Evolutionary conservation across 768 basidiomycete species (phyloP), one percentile per base, ranked within the genome.

Genomic region (Favolaschia claudopus): DNA sequence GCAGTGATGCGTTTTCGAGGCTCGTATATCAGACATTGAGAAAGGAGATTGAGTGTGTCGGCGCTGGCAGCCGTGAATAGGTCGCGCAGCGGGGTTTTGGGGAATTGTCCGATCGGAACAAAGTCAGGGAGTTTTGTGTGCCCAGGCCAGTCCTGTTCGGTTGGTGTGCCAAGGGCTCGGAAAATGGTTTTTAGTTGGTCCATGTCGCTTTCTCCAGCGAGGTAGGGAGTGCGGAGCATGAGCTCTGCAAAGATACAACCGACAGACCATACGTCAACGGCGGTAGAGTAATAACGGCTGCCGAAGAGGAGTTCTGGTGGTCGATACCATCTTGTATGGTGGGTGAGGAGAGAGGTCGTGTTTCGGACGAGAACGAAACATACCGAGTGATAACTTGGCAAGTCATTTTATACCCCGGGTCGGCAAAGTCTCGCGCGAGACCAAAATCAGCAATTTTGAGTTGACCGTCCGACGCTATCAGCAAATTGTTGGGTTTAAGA

Each of bases 401-500:
- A 0, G 97, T 98, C 97, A 99, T 99, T 74, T 94, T 95, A 69
- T 90, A 89, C 4, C 90, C 91, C 24, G 96, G 95, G 67, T 99
- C 97, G 15, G 92, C 93, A 73, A 91, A 96, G 77, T 99, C 97
- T 55, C 97, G 80, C 24, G 97, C 97, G 8, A 99, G 85, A 83
- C 97, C 97, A 73, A 99, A 99, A 85, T 99, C 97, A 13, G 97
- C 97, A 43, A 99, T 85, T 77, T 99, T 99, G 64, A 99, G 88
- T 49, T 92, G 88, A 0, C 97, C 97, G 48, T 93, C 86, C 0
- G 91, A 85, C 0, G 95, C 86, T 59, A 99, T 91, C 69, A 99
- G 88, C 77, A 99, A 83, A 76, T 99, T 99, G 78, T 99, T 99
- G 7, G 97, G 97, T 74, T 99, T 99, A 62, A 99, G 75, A 81